Evolutionary conservation across 164 flowering plant species (phyloP).

Genomic region (Piper betle): DNA sequence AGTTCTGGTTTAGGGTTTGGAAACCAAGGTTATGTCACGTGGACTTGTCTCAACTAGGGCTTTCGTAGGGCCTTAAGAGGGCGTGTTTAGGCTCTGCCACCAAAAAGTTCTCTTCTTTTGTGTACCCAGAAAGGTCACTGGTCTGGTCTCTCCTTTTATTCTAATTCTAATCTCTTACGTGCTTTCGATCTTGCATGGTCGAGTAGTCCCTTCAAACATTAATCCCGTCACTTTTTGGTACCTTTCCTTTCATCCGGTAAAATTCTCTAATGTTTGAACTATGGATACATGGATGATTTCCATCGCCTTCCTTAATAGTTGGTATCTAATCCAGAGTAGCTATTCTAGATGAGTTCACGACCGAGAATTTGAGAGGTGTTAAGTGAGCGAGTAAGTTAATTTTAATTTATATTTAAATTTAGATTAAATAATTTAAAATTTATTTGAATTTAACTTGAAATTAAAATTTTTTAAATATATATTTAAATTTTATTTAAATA

Average conservation of each 20-base stretch:
- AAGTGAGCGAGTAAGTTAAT: too few relatives aligned
- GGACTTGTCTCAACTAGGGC: conserved; percentile 40
- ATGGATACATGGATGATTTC: background rate
- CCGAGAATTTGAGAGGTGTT: too few relatives aligned
- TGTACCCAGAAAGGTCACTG: background rate
- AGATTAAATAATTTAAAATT: too few relatives aligned
- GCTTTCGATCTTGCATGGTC: background rate
- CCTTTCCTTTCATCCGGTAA: background rate
- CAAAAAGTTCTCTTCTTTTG: background rate
- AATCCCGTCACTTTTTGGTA: background rate
- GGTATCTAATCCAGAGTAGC: too few relatives aligned
- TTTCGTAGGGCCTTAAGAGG: conserved; percentile 24
- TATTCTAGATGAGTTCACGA: too few relatives aligned
- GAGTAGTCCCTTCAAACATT: background rate
- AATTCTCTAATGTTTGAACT: background rate
- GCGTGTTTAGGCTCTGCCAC: background rate
- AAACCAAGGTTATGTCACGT: conserved; percentile 40
- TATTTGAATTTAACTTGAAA: too few relatives aligned
- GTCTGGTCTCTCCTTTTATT: background rate
- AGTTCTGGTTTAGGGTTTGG: conserved; percentile 17
- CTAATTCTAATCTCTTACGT: background rate
- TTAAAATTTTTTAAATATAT: too few relatives aligned
- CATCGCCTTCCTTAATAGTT: too few relatives aligned
- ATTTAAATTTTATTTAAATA: too few relatives aligned
- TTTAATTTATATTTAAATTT: too few relatives aligned